Conservation (phyloP, 768 basidiomycete species). For the Termitomyces sp. region DNA sequence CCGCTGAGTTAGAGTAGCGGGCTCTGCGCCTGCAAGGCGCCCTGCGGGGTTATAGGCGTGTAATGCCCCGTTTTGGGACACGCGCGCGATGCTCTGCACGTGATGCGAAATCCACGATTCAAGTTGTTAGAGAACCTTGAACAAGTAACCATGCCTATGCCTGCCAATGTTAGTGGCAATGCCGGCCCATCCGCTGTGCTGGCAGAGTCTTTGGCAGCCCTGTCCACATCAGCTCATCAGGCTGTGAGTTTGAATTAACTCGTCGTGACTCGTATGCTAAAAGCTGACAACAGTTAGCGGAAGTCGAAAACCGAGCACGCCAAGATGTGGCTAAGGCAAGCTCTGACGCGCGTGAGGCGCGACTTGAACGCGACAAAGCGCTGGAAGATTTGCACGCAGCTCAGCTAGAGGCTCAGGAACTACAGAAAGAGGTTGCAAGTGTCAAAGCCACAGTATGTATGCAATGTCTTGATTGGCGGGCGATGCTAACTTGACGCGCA, state of each 20-base stretch:
- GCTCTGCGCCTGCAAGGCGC: no score
- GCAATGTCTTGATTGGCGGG: constrained; percentile 3
- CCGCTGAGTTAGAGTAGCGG: no score
- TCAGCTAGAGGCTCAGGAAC: constrained; percentile 45
- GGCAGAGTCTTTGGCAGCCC: constrained; percentile 23
- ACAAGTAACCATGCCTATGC: constrained; percentile 5
- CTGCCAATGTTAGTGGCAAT: constrained; percentile 10
- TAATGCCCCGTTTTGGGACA: neutral
- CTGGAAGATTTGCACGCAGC: constrained; percentile 43
- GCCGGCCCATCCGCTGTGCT: constrained; percentile 19
- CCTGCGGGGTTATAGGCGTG: no score
- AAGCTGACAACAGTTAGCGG: constrained; percentile 40
- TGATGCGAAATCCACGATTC: constrained; percentile 4
- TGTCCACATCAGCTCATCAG: constrained; percentile 23
- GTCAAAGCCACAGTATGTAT: constrained; percentile 48
- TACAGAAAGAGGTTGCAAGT: constrained; percentile 41
- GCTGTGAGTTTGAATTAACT: constrained; percentile 17
- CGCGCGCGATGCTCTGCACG: constrained; percentile 16
- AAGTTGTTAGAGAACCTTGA: neutral
- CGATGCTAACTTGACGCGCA: constrained; percentile 14
- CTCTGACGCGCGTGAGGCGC: constrained; percentile 46
- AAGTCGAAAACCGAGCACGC: constrained; percentile 55
- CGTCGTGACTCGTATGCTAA: neutral
- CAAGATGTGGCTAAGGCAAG: constrained; percentile 49
- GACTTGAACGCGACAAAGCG: constrained; percentile 46